A percentile compares a stretch with the other conserved stretches of the same genome.
phyloP scores from a whole-genome alignment of 2,329 filamentous ascomycete genomes.

The Apiospora sp. region DNA sequence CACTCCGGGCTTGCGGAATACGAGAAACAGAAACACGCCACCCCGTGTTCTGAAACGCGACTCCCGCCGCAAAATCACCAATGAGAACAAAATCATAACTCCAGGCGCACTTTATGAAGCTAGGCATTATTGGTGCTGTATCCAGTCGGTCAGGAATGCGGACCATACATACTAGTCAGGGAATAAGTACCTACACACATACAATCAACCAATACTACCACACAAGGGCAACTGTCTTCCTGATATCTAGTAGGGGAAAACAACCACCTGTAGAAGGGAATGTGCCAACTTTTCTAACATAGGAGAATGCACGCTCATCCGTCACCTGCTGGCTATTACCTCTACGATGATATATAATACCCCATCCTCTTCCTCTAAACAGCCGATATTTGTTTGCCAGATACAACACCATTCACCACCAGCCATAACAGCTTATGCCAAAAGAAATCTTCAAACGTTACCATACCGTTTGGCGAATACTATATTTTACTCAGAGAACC shows the following conservation, averaged over 20 bases:
- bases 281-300: background rate
- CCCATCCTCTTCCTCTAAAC: background rate
- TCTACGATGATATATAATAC: background rate
- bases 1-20: background rate
- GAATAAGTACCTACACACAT: background rate
- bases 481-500: background rate
- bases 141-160: background rate
- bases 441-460: background rate
- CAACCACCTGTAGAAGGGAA: background rate
- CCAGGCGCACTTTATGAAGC: background rate
- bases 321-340: background rate
- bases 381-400: background rate
- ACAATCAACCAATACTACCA: background rate
- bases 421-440: background rate
- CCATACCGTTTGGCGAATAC: background rate
- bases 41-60: background rate
- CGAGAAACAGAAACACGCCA: background rate
- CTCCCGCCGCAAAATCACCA: background rate
- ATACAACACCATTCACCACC: background rate
- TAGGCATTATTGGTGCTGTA: background rate
- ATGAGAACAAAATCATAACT: background rate
- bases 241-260: background rate
- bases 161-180: background rate
- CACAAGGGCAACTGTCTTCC: background rate
- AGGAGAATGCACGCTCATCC: background rate